These are phyloP conservation scores for Blastobotrys apis DNA, from an alignment of 1,139 yeast species.

Conservation along the genomic window DNA sequence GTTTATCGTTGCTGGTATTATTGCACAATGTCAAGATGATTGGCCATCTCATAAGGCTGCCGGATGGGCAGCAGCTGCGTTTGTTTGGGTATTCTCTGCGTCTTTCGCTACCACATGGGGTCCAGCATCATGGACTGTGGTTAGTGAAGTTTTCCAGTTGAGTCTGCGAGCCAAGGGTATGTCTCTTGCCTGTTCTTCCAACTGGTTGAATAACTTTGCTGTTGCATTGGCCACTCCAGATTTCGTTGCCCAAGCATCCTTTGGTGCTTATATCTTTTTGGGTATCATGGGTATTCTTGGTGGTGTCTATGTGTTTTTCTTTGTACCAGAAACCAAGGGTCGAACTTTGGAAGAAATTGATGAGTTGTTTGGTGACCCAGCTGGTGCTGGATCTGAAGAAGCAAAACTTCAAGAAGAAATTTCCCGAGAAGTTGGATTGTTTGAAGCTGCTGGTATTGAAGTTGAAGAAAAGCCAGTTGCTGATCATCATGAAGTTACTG, in stretches of 20 bases:
- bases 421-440: conserved; percentile 9
- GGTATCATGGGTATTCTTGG: conserved; percentile 54
- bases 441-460: conserved; percentile 7
- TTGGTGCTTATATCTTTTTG: conserved; percentile 36
- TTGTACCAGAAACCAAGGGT: conserved; percentile 45
- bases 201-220: conserved; percentile 56
- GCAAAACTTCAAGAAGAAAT: conserved; percentile 5
- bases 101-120: conserved; percentile 78
- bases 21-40: conserved; percentile 42
- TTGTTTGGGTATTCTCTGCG: conserved; percentile 53
- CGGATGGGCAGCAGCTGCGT: conserved; percentile 55
- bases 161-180: conserved; percentile 47
- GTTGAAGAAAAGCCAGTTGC: conserved; percentile 8
- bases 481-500: not conserved
- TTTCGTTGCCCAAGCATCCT: conserved; percentile 58
- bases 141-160: conserved; percentile 52
- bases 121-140: conserved; percentile 68
- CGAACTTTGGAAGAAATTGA: conserved; percentile 28
- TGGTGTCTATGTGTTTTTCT: conserved; percentile 47
- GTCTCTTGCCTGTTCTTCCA: conserved; percentile 50
- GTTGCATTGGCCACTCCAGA: conserved; percentile 61
- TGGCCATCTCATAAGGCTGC: conserved; percentile 44
- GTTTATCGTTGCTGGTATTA: conserved; percentile 53
- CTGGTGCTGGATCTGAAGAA: conserved; percentile 12
- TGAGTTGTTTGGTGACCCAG: conserved; percentile 35